These are phyloP conservation scores for Macrophomina pseudophaseolina DNA, from an alignment of 2,329 filamentous ascomycete species.

Conservation along the genomic window DNA sequence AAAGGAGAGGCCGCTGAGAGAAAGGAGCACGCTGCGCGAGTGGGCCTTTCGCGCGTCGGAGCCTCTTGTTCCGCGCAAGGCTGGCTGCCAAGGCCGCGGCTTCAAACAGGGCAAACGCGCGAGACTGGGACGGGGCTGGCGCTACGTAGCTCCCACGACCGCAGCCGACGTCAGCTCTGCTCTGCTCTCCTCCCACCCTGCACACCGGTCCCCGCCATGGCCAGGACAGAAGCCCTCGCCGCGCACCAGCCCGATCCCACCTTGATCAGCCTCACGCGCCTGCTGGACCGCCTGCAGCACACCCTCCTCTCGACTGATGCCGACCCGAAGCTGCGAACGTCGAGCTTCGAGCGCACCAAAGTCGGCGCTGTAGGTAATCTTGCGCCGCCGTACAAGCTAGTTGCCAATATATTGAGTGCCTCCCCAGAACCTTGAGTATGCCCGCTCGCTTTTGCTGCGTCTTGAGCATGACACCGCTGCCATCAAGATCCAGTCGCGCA, in stretches of 20 bases:
- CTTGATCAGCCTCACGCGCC: slow-evolving; percentile 61
- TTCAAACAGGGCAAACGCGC: background rate
- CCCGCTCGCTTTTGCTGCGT: slow-evolving; percentile 69
- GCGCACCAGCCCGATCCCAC: slow-evolving; percentile 32
- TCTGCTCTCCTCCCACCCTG: background rate
- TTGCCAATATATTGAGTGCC: background rate
- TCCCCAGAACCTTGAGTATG: slow-evolving; percentile 71
- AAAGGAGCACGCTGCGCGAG: slow-evolving; percentile 1
- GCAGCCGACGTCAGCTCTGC: slow-evolving; percentile 24
- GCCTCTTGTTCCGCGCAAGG: background rate
- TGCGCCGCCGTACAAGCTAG: background rate
- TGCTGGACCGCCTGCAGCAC: slow-evolving; percentile 70
- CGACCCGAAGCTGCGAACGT: slow-evolving; percentile 63
- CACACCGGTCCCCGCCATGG: slow-evolving; percentile 13
- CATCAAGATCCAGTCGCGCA: slow-evolving; percentile 63
- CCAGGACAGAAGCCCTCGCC: slow-evolving; percentile 13
- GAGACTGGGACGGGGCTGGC: background rate
- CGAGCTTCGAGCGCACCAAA: slow-evolving; percentile 69
- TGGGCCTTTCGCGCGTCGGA: background rate
- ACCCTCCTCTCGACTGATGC: slow-evolving; percentile 67
- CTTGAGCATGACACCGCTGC: slow-evolving; percentile 71
- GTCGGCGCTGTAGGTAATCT: slow-evolving; percentile 56
- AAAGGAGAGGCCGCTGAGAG: slow-evolving; percentile 11
- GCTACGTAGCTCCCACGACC: slow-evolving; percentile 23
- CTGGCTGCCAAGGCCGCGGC: background rate